phyloP scores from a whole-genome alignment of 768 basidiomycete genomes.

The Mycena galericulata region DNA sequence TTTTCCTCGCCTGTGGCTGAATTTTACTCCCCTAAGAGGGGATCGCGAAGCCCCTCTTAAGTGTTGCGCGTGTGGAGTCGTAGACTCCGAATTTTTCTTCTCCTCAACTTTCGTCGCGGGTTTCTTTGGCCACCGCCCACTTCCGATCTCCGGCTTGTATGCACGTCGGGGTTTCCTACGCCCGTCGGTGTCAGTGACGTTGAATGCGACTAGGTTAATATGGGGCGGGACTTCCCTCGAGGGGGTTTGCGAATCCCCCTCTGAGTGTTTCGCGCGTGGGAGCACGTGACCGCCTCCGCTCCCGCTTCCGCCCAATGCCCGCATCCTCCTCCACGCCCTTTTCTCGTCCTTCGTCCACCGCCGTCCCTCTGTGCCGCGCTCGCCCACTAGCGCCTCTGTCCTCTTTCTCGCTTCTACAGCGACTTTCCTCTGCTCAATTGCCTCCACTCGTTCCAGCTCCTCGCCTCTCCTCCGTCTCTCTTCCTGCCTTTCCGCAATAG shows the following conservation, averaged over 20 bases:
- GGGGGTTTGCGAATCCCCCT: slow-evolving; percentile 26
- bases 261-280: slow-evolving; percentile 18
- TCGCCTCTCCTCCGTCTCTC: not conserved
- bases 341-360: slow-evolving; percentile 5
- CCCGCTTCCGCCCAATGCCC: not conserved
- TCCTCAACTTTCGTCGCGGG: not conserved
- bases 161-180: slow-evolving; percentile 4
- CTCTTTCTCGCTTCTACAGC: not conserved
- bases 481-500: slow-evolving; percentile 3
- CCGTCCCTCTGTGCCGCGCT: not conserved
- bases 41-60: slow-evolving; percentile 16
- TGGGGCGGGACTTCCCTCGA: slow-evolving; percentile 29
- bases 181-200: slow-evolving; percentile 15
- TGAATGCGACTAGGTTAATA: not conserved
- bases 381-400: not conserved
- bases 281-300: slow-evolving; percentile 7
- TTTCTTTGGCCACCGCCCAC: slow-evolving; percentile 1
- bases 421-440: not conserved
- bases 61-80: slow-evolving; percentile 6
- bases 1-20: not conserved
- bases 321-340: slow-evolving; percentile 3
- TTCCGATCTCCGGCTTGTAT: not conserved
- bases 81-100: not conserved
- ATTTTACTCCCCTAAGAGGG: slow-evolving; percentile 26
- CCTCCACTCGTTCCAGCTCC: not conserved